Conservation (phyloP, 306 rosid species). For the Malus orientalis region DNA sequence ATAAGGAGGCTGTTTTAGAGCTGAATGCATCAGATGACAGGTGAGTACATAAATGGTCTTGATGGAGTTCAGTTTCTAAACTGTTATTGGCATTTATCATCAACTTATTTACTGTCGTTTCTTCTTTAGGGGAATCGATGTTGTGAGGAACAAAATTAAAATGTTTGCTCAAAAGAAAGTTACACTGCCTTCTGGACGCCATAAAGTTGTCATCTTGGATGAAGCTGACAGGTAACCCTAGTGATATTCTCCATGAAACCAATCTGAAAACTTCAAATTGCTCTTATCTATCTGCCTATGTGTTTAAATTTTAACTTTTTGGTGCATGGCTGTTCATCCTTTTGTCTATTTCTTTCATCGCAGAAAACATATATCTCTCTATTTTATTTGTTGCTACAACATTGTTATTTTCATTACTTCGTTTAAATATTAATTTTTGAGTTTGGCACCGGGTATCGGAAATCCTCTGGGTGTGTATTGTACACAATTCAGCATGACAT, state of each 20-base stretch:
- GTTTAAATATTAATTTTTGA: neutral
- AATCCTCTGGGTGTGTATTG: neutral
- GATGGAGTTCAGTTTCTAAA: neutral
- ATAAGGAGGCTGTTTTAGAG: slow-evolving; percentile 85
- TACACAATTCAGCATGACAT: slow-evolving; percentile 61
- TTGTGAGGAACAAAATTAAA: slow-evolving; percentile 94
- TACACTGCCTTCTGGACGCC: slow-evolving; percentile 71
- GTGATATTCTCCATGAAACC: neutral
- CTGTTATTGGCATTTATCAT: neutral
- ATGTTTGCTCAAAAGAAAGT: slow-evolving; percentile 96
- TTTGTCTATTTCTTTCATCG: neutral
- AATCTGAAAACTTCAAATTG: neutral
- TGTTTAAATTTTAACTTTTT: neutral
- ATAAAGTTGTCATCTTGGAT: slow-evolving; percentile 81
- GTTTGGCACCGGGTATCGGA: neutral
- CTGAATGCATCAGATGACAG: slow-evolving; percentile 95
- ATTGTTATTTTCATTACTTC: neutral
- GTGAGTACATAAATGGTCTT: slow-evolving; percentile 21
- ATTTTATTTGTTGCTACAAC: neutral
- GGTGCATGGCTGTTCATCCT: neutral
- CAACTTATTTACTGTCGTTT: neutral
- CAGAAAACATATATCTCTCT: neutral
- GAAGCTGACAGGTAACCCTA: slow-evolving; percentile 84
- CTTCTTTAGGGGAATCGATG: slow-evolving; percentile 76
- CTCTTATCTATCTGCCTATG: neutral